These are phyloP conservation scores for Dothideomycetes sp. DNA, from an alignment of 2,329 filamentous ascomycete species.

Conservation along the genomic window DNA sequence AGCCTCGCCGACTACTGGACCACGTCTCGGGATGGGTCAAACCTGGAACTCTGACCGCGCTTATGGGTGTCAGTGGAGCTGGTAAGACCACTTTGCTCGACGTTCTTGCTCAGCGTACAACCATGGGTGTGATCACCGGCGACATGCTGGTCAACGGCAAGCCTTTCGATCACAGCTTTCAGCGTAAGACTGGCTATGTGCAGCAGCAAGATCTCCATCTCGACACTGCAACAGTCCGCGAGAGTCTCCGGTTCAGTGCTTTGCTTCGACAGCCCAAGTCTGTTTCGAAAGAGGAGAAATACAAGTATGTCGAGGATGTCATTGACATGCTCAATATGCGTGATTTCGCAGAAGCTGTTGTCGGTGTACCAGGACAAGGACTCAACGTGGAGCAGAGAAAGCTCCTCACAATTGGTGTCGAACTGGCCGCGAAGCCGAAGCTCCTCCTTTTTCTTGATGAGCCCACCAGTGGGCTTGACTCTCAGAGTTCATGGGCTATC, in stretches of 20 bases:
- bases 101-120: conserved; percentile 43
- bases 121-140: conserved; percentile 52
- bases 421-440: conserved; percentile 55
- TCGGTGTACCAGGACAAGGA: conserved; percentile 49
- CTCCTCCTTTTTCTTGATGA: conserved; percentile 70
- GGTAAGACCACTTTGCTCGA: conserved; percentile 53
- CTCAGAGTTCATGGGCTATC: conserved; percentile 64
- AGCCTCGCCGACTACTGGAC: conserved; percentile 40
- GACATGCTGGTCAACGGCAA: conserved; percentile 56
- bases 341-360: conserved; percentile 54
- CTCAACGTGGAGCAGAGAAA: conserved; percentile 58
- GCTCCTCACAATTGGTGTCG: conserved; percentile 52
- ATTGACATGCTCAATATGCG: conserved; percentile 56
- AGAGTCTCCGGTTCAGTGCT: conserved; percentile 46
- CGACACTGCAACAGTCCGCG: conserved; percentile 44
- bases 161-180: conserved; percentile 46
- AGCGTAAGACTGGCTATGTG: conserved; percentile 56
- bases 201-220: conserved; percentile 54
- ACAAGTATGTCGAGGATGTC: conserved; percentile 54
- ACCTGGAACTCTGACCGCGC: conserved; percentile 42
- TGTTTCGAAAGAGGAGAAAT: conserved; percentile 47
- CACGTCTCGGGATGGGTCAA: conserved; percentile 45
- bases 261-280: conserved; percentile 45
- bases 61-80: conserved; percentile 43
- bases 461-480: conserved; percentile 64